These are phyloP conservation scores for Paracorniculantispora psalliotae DNA, from an alignment of 2,329 filamentous ascomycete species.

Conservation along the genomic window DNA sequence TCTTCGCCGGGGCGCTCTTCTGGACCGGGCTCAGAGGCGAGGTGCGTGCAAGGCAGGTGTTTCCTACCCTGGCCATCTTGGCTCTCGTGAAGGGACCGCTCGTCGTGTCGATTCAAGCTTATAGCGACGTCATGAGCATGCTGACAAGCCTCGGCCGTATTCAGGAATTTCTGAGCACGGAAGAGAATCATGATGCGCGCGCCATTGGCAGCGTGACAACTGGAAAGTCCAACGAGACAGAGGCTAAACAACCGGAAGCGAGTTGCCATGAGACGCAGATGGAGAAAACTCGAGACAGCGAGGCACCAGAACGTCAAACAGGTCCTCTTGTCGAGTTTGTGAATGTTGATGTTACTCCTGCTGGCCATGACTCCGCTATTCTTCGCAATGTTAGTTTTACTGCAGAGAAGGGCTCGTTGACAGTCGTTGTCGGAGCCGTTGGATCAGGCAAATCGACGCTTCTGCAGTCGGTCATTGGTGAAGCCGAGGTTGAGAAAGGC, in stretches of 20 bases:
- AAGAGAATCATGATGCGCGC: neutral
- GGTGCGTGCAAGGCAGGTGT: neutral
- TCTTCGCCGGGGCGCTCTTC: neutral
- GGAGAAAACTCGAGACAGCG: neutral
- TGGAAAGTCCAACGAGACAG: neutral
- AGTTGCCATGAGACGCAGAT: too few relatives aligned
- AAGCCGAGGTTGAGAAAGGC: neutral
- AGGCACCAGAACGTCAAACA: neutral
- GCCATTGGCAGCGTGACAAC: neutral
- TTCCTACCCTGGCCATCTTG: neutral
- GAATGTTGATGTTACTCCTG: neutral
- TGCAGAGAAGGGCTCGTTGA: neutral
- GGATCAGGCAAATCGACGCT: neutral
- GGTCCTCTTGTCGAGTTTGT: neutral
- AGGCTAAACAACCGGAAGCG: neutral
- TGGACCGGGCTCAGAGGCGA: neutral
- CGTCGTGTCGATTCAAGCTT: slow-evolving; percentile 25
- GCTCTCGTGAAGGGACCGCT: slow-evolving; percentile 21
- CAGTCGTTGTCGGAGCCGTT: neutral
- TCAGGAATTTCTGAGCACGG: slow-evolving; percentile 28
- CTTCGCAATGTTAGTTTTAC: neutral
- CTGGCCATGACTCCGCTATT: neutral
- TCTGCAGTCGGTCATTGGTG: neutral
- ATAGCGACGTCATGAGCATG: slow-evolving; percentile 28
- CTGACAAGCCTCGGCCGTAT: slow-evolving; percentile 31